phyloP scores from a whole-genome alignment of 805 yeast genomes.

The Barnettozyma salicaria region DNA sequence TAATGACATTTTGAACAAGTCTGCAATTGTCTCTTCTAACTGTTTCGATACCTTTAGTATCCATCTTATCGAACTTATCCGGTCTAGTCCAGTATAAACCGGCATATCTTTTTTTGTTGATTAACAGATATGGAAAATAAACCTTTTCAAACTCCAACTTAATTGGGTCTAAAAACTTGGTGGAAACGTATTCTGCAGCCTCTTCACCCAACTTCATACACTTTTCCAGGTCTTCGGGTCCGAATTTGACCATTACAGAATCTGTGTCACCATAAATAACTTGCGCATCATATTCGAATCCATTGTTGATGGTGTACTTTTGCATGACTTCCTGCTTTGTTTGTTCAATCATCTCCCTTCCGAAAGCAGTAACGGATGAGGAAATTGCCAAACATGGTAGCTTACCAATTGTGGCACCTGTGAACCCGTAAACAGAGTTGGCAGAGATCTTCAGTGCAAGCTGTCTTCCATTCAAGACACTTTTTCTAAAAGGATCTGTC shows the following conservation, averaged over 20 bases:
- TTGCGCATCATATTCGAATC: slow-evolving; percentile 75
- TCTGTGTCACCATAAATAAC: slow-evolving; percentile 99
- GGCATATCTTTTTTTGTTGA: slow-evolving; percentile 95
- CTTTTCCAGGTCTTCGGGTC: slow-evolving; percentile 67
- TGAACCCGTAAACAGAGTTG: slow-evolving; percentile 96
- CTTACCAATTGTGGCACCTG: slow-evolving; percentile 98
- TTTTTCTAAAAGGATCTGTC: slow-evolving; percentile 88
- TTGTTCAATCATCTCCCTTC: slow-evolving; percentile 92
- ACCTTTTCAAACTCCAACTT: slow-evolving; percentile 95
- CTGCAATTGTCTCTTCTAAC: slow-evolving; percentile 97
- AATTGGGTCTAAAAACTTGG: slow-evolving; percentile 75
- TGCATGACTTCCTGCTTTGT: slow-evolving; percentile 84
- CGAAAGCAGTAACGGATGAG: slow-evolving; percentile 91
- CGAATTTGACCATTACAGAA: slow-evolving; percentile 98
- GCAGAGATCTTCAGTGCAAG: slow-evolving; percentile 95
- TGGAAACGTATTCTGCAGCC: slow-evolving; percentile 86
- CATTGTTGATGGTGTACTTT: slow-evolving; percentile 73
- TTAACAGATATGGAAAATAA: slow-evolving; percentile 87
- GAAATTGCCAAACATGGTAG: slow-evolving; percentile 95
- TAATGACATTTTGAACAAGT: slow-evolving; percentile 89
- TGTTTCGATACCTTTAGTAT: slow-evolving; percentile 96
- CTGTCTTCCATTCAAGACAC: slow-evolving; percentile 95
- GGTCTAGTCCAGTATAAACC: slow-evolving; percentile 95
- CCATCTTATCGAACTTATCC: slow-evolving; percentile 92
- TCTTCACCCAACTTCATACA: slow-evolving; percentile 92